Percentiles rank a stretch among this genome's conserved stretches.
Evolutionary conservation across 768 basidiomycete species (phyloP).

Genomic region (Suillus fuscotomentosus): DNA sequence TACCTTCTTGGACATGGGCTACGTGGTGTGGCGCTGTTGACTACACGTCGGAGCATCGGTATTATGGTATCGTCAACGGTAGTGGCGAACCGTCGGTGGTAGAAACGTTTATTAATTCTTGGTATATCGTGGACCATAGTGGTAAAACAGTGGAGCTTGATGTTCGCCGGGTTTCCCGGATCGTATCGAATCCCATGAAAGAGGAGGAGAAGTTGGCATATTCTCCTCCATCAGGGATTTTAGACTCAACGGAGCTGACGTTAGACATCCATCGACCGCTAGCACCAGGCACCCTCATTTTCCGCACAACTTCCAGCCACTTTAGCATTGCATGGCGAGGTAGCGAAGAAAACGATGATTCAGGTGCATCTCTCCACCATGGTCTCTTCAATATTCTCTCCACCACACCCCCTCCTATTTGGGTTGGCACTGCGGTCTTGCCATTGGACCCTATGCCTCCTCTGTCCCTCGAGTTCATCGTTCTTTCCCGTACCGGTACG

Average conservation of each 20-base stretch:
- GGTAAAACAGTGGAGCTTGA: conserved; percentile 13
- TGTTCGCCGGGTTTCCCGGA: conserved; percentile 1
- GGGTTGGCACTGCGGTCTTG: neutral
- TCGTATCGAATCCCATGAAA: neutral
- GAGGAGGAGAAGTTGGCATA: neutral
- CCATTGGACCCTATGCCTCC: neutral
- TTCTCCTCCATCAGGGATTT: neutral
- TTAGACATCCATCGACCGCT: neutral
- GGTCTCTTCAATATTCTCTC: neutral
- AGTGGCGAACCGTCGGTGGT: conserved; percentile 9
- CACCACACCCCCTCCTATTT: neutral
- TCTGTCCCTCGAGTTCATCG: conserved; percentile 16
- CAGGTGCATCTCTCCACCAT: neutral
- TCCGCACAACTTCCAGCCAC: neutral
- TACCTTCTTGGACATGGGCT: conserved; percentile 28
- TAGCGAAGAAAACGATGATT: neutral
- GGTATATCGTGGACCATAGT: conserved; percentile 18
- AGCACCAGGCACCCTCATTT: neutral
- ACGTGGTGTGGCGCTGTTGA: conserved; percentile 20
- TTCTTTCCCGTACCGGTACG: conserved; percentile 14
- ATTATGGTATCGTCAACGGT: neutral
- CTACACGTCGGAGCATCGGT: neutral
- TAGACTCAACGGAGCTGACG: neutral
- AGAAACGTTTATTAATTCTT: conserved; percentile 18
- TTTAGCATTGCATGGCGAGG: neutral